Conservation (phyloP, 768 basidiomycete species). For the Pisolithus sp. region DNA sequence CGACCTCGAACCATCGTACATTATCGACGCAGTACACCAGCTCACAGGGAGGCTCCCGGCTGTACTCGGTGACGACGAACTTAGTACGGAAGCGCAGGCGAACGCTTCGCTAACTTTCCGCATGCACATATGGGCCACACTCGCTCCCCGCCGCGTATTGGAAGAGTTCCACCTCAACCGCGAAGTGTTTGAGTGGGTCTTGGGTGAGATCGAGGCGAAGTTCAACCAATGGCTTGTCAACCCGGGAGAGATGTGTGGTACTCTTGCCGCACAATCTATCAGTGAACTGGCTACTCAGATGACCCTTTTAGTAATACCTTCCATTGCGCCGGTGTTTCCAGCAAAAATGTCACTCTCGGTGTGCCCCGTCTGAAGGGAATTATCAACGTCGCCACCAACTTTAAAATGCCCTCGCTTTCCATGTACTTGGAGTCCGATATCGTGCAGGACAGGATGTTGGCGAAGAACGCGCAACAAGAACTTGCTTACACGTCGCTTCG, state of each 20-base stretch:
- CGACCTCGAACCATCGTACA: too few relatives aligned
- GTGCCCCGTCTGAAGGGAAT: too few relatives aligned
- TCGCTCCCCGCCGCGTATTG: constrained; percentile 21
- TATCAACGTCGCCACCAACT: constrained; percentile 44
- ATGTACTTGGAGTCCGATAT: constrained; percentile 67
- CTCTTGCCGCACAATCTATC: too few relatives aligned
- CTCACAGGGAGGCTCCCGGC: constrained; percentile 71
- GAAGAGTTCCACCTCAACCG: constrained; percentile 51
- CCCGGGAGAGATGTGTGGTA: too few relatives aligned
- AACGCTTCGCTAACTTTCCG: too few relatives aligned
- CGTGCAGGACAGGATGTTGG: constrained; percentile 50
- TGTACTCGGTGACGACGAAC: too few relatives aligned
- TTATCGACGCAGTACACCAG: constrained; percentile 59
- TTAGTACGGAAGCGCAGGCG: too few relatives aligned
- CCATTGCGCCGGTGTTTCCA: constrained; percentile 99
- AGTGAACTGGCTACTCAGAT: constrained; percentile 67
- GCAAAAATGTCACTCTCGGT: constrained; percentile 91
- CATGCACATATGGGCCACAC: too few relatives aligned
- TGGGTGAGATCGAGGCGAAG: too few relatives aligned
- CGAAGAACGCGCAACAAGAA: constrained; percentile 88
- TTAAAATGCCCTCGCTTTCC: constrained; percentile 85
- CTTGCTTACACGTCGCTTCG: constrained; percentile 90
- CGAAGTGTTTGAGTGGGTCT: constrained; percentile 30
- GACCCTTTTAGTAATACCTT: constrained; percentile 99
- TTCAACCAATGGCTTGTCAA: too few relatives aligned